Evolutionary conservation across 2,329 filamentous ascomycete genomes (phyloP).

Genomic region (Colletotrichum eremochloae): DNA sequence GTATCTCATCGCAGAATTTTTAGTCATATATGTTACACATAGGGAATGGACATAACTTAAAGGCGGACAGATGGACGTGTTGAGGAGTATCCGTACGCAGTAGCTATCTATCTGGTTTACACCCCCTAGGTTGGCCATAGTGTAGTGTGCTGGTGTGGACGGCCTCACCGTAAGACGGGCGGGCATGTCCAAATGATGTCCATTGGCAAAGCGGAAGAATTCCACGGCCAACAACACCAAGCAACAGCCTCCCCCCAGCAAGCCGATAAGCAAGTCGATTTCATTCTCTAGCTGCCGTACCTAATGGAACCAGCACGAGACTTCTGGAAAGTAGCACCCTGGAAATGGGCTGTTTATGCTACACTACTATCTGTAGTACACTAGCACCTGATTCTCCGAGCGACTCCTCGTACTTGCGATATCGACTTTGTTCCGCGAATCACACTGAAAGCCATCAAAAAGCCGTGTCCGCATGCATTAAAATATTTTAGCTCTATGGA

Average conservation of each 20-base stretch:
- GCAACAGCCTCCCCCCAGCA: conserved; percentile 13
- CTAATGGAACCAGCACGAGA: conserved; percentile 12
- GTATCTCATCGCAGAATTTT: neutral
- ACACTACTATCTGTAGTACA: neutral
- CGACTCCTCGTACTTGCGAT: conserved; percentile 23
- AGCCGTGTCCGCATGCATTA: neutral
- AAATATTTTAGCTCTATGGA: neutral
- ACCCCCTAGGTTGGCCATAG: conserved; percentile 12
- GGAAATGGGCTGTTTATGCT: conserved; percentile 13
- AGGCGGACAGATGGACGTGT: neutral
- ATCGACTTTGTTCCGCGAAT: neutral
- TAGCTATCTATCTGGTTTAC: neutral
- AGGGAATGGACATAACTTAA: neutral
- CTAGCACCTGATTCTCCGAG: conserved; percentile 6
- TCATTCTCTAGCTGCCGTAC: conserved; percentile 2
- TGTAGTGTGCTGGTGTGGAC: conserved; percentile 3
- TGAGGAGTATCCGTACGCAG: neutral
- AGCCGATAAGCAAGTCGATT: conserved; percentile 3
- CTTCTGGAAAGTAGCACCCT: conserved; percentile 30
- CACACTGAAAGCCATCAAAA: neutral
- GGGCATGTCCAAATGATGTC: conserved; percentile 22
- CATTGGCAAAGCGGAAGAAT: conserved; percentile 22
- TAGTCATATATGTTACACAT: conserved; percentile 29
- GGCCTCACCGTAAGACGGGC: conserved; percentile 37
- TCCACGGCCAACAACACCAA: conserved; percentile 15